phyloP scores from a whole-genome alignment of 2,329 filamentous ascomycete species.

The Neonectria ditissima region DNA sequence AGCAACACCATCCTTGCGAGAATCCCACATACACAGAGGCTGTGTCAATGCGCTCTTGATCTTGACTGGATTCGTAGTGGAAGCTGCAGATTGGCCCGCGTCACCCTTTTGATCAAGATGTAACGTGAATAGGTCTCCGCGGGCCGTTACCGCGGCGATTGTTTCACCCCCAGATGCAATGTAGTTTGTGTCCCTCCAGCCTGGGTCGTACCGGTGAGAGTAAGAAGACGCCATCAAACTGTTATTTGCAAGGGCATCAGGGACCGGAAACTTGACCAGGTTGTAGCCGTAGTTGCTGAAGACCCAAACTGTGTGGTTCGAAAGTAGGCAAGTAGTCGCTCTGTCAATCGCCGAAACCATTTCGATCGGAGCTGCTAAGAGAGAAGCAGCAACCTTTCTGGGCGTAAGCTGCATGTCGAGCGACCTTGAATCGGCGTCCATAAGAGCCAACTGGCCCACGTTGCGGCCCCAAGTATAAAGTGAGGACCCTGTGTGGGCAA shows the following conservation, averaged over 20 bases:
- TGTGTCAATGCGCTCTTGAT: slow-evolving; percentile 84
- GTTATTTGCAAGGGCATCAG: slow-evolving; percentile 76
- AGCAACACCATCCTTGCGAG: slow-evolving; percentile 85
- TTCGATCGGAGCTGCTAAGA: slow-evolving; percentile 74
- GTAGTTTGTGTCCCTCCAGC: slow-evolving; percentile 76
- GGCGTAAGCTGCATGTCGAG: slow-evolving; percentile 86
- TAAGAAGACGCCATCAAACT: slow-evolving; percentile 73
- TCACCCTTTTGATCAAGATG: slow-evolving; percentile 78
- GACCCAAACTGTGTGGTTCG: slow-evolving; percentile 90
- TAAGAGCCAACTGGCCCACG: slow-evolving; percentile 90
- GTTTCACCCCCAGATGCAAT: slow-evolving; percentile 90
- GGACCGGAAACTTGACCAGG: slow-evolving; percentile 83
- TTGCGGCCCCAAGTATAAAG: slow-evolving; percentile 97
- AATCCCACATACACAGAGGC: slow-evolving; percentile 88
- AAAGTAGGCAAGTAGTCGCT: slow-evolving; percentile 86
- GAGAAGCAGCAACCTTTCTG: slow-evolving; percentile 86
- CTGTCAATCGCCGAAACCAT: slow-evolving; percentile 90
- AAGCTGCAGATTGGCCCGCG: slow-evolving; percentile 69
- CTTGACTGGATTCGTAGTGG: slow-evolving; percentile 92
- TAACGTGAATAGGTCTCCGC: slow-evolving; percentile 90
- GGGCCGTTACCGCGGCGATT: slow-evolving; percentile 86
- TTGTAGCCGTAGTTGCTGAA: slow-evolving; percentile 97
- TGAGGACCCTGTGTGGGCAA: slow-evolving; percentile 83
- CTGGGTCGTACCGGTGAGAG: slow-evolving; percentile 65
- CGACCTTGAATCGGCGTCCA: slow-evolving; percentile 94